Evolutionary conservation across 768 basidiomycete species (phyloP).

Genomic region (Lactarius hatsudake): DNA sequence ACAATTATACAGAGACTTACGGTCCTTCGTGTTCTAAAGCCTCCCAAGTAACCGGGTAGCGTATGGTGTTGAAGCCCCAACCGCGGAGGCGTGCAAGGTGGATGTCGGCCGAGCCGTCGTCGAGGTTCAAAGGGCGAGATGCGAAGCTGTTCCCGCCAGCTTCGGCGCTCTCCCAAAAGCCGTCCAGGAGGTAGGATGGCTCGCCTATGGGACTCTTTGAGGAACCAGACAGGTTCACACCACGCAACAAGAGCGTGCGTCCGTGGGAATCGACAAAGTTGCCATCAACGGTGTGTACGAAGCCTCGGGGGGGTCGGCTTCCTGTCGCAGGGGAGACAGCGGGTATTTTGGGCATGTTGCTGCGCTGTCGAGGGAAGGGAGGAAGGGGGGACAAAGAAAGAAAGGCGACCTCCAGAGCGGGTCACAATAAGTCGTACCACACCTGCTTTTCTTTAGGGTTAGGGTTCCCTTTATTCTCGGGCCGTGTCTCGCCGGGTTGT

Average conservation of each 20-base stretch:
- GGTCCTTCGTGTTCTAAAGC: conserved; percentile 91
- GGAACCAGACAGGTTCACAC: conserved; percentile 92
- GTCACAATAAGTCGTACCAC: conserved; percentile 25
- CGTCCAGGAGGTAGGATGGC: conserved; percentile 64
- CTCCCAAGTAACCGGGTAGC: conserved; percentile 93
- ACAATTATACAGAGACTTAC: conserved; percentile 50
- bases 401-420: neutral
- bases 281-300: conserved; percentile 62
- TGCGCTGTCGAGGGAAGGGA: conserved; percentile 7
- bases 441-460: conserved; percentile 5
- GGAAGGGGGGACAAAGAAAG: conserved; percentile 5
- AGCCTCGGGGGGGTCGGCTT: conserved; percentile 44
- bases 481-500: neutral
- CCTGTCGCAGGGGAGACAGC: conserved; percentile 57
- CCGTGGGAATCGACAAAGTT: conserved; percentile 74
- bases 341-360: conserved; percentile 55
- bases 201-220: conserved; percentile 77
- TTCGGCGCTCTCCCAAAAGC: conserved; percentile 82
- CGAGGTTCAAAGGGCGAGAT: conserved; percentile 76
- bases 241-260: conserved; percentile 79
- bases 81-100: conserved; percentile 82
- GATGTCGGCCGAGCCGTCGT: conserved; percentile 81
- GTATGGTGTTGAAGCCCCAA: conserved; percentile 91
- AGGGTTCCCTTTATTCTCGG: conserved; percentile 3
- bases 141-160: conserved; percentile 66